These are phyloP conservation scores for Pseudogymnoascus sp. DNA, from an alignment of 2,329 filamentous ascomycete genomes.

Conservation along the genomic window DNA sequence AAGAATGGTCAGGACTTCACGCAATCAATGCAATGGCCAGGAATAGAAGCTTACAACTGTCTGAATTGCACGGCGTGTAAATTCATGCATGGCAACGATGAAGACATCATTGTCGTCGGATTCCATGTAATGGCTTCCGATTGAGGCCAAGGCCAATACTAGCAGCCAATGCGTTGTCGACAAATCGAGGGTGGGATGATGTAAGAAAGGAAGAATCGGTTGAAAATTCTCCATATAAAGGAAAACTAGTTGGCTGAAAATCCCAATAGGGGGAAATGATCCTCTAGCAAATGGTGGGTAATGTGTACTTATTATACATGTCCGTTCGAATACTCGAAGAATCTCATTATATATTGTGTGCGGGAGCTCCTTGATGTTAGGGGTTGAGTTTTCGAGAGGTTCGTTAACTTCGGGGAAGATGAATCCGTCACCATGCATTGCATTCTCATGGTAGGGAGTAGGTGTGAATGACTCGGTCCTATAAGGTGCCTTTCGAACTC, in stretches of 20 bases:
- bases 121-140: conserved; percentile 31
- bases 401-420: conserved; percentile 10
- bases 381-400: neutral
- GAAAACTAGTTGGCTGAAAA: conserved; percentile 23
- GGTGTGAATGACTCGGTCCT: conserved; percentile 12
- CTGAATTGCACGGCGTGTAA: conserved; percentile 31
- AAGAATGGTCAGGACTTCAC: neutral
- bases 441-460: neutral
- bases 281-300: conserved; percentile 12
- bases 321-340: conserved; percentile 14
- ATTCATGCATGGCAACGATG: conserved; percentile 32
- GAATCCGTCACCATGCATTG: conserved; percentile 1
- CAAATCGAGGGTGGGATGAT: conserved; percentile 29
- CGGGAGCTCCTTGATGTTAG: conserved; percentile 11
- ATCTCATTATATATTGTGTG: conserved; percentile 16
- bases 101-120: conserved; percentile 23
- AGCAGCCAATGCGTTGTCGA: conserved; percentile 33
- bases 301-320: conserved; percentile 16
- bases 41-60: conserved; percentile 24
- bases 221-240: conserved; percentile 33
- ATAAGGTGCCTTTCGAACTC: conserved; percentile 18
- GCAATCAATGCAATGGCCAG: neutral
- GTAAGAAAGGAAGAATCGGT: conserved; percentile 32
- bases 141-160: conserved; percentile 30
- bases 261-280: conserved; percentile 16